Evolutionary conservation across 2,329 filamentous ascomycete species (phyloP).

Genomic region (Drechslerella stenobrocha): DNA sequence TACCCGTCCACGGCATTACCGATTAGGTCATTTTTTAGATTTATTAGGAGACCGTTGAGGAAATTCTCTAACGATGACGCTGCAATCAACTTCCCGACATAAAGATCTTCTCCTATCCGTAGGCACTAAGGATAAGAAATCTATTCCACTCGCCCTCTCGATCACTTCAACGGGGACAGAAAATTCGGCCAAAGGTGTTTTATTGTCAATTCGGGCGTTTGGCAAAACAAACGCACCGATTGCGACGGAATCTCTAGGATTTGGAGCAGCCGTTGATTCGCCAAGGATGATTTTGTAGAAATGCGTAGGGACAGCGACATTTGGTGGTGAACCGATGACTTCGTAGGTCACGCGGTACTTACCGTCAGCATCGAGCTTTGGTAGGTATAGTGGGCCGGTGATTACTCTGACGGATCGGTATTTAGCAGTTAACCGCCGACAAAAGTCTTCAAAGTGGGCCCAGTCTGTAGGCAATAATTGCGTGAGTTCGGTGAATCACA

Average conservation of each 20-base stretch:
- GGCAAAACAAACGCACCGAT: slow-evolving; percentile 93
- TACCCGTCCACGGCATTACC: no score
- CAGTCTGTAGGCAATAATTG: slow-evolving; percentile 63
- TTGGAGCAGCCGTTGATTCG: slow-evolving; percentile 62
- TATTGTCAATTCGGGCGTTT: slow-evolving; percentile 84
- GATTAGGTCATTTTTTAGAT: slow-evolving; percentile 13
- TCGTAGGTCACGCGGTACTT: slow-evolving; percentile 97
- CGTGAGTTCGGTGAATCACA: neutral
- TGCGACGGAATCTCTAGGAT: slow-evolving; percentile 69
- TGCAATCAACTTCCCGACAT: slow-evolving; percentile 83
- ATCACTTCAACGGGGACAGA: slow-evolving; percentile 92
- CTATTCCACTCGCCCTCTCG: slow-evolving; percentile 86
- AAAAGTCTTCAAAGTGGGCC: slow-evolving; percentile 98
- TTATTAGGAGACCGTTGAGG: slow-evolving; percentile 57
- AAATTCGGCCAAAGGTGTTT: slow-evolving; percentile 84
- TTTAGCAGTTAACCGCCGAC: slow-evolving; percentile 73
- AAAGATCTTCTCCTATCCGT: slow-evolving; percentile 72
- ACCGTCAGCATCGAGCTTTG: slow-evolving; percentile 80
- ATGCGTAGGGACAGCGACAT: slow-evolving; percentile 93
- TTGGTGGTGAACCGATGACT: slow-evolving; percentile 89
- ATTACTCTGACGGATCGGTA: slow-evolving; percentile 90
- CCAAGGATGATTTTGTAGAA: slow-evolving; percentile 99
- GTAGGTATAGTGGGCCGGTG: slow-evolving; percentile 90
- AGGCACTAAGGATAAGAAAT: slow-evolving; percentile 83
- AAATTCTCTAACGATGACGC: slow-evolving; percentile 80